Conservation (phyloP, 768 basidiomycete species). For the Melanogaster broomeanus region DNA sequence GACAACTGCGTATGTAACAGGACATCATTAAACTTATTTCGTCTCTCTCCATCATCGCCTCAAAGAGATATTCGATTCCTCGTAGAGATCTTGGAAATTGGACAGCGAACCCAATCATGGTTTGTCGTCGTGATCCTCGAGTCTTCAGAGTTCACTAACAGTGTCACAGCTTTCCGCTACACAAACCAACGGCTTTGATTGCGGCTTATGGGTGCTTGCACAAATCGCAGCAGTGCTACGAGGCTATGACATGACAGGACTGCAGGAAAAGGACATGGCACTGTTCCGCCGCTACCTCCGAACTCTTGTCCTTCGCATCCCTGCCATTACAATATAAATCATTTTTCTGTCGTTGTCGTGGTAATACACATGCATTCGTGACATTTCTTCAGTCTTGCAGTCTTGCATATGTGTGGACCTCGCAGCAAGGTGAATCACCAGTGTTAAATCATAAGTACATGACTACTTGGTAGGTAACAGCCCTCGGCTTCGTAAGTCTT, state of each 20-base stretch:
- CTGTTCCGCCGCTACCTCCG: neutral
- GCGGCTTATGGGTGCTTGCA: constrained; percentile 1
- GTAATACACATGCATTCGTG: too few species aligned
- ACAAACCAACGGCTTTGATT: neutral
- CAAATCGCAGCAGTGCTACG: neutral
- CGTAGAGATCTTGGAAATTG: neutral
- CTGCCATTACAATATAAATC: too few species aligned
- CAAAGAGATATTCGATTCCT: neutral
- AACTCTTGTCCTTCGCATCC: neutral
- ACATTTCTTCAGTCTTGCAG: too few species aligned
- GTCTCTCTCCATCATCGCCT: neutral
- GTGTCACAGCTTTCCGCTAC: neutral
- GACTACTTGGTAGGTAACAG: too few species aligned
- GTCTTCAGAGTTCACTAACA: neutral
- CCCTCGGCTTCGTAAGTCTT: too few species aligned
- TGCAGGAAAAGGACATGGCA: neutral
- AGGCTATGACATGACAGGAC: neutral
- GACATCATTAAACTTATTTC: neutral
- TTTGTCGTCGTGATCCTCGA: neutral
- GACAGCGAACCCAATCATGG: neutral
- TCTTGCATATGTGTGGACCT: too few species aligned
- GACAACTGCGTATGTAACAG: neutral
- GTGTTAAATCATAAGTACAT: too few species aligned
- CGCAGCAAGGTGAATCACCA: too few species aligned
- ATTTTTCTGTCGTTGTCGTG: too few species aligned